phyloP scores from a whole-genome alignment of 352 stramenopile species.

The Vaucheria bursata region DNA sequence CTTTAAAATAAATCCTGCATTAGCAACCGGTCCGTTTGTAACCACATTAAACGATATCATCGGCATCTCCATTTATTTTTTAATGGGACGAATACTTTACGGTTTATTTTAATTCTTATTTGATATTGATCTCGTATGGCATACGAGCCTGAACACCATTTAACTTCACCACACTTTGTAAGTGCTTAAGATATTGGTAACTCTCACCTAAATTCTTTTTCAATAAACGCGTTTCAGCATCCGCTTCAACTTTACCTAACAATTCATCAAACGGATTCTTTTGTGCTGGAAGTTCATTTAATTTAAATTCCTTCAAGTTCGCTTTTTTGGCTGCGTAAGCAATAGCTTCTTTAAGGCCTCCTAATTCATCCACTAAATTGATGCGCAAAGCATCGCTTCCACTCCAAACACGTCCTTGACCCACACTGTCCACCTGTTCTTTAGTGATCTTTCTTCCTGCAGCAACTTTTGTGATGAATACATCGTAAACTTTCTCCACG shows the following conservation, averaged over 20 bases:
- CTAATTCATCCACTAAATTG: conserved; percentile 55
- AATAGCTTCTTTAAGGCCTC: conserved; percentile 55
- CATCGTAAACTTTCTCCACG: not conserved
- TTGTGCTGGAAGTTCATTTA: not conserved
- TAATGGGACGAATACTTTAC: no score
- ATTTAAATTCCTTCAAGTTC: not conserved
- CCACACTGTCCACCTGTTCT: conserved; percentile 52
- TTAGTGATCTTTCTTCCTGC: conserved; percentile 50
- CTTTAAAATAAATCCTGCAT: no score
- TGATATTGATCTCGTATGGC: not conserved
- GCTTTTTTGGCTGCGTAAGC: conserved; percentile 48
- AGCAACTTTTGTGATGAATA: conserved; percentile 53
- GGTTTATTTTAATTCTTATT: conserved; percentile 5
- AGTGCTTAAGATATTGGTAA: not conserved
- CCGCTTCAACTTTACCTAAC: not conserved
- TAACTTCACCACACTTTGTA: not conserved
- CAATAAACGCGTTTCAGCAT: not conserved
- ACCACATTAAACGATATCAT: no score
- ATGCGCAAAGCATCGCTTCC: conserved; percentile 55
- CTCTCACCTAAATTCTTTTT: not conserved
- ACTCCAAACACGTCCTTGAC: conserved; percentile 57
- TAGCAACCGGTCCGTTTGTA: no score
- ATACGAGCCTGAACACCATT: not conserved
- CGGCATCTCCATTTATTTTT: no score
- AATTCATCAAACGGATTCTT: not conserved